phyloP scores from a whole-genome alignment of 2,329 filamentous ascomycete species.

The Metarhizium anisopliae region DNA sequence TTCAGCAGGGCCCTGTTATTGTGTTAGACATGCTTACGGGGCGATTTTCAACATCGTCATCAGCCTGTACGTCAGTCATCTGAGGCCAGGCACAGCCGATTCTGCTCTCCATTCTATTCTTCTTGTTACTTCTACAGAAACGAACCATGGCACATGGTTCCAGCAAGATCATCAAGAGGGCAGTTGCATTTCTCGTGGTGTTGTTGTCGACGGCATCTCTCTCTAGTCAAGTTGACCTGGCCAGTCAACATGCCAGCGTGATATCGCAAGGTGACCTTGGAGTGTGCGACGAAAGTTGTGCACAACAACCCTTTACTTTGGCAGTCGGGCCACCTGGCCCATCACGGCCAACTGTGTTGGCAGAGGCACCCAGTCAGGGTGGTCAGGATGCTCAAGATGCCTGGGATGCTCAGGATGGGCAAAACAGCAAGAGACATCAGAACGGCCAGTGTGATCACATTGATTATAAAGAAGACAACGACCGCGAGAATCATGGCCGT shows the following conservation, averaged over 20 bases:
- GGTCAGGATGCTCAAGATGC: neutral
- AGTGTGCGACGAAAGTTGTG: neutral
- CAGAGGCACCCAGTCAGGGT: neutral
- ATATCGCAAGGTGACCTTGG: neutral
- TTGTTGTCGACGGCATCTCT: neutral
- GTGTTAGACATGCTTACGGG: no score
- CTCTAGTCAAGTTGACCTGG: neutral
- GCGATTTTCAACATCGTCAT: no score
- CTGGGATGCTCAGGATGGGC: no score
- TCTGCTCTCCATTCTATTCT: neutral
- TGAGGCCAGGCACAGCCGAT: no score
- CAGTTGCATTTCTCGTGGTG: neutral
- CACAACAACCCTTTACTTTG: neutral
- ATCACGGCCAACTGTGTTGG: neutral
- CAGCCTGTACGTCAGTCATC: no score
- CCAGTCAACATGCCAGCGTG: neutral
- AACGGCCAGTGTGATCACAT: no score
- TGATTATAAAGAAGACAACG: no score
- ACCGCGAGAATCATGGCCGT: no score
- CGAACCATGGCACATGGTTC: neutral
- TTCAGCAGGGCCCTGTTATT: no score
- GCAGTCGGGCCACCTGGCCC: neutral
- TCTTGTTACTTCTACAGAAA: neutral
- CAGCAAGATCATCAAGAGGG: neutral
- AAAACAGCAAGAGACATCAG: no score